Base-by-base conservation (phyloP, 2,329 filamentous ascomycete genomes). In the Ascocoryne sarcoides region DNA sequence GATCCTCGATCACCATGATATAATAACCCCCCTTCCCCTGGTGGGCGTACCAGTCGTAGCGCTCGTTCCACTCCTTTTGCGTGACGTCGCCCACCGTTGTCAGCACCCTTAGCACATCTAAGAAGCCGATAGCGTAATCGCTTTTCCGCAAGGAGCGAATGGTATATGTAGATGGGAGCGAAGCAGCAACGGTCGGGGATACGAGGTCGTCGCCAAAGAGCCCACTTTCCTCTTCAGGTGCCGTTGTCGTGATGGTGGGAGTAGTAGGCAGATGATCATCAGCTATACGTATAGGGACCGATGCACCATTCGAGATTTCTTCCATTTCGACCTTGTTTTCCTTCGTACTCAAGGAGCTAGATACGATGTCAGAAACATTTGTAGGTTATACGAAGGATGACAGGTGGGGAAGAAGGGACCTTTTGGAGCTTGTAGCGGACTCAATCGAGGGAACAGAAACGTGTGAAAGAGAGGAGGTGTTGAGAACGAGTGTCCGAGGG, bases 61-160 rank as follows among this genome's bases (percentile, higher is more conserved):
- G 80, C 59, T 82, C 71, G 53, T 79, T 73, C 70, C 90, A 96
- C 45, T 77, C 72, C 44, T 77, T 74, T 60, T 84, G 74, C 35
- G 71, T 74, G 52, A 95, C 82, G 46, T 95, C 87, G 48, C 92
- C 92, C 17, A 96, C 90, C 5, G 85, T 92, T 2, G 92, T 96
- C 55, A 98, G 71, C 28, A 95, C 88, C 33, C 87, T 79, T 49
- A 98, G 70, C 45, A 92, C 90, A 59, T 95, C 87, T 53, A 98
- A 79, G 63, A 95, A 95, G 48, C 88, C 88, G 23, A 72, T 73
- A 42, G 75, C 67, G 65, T 82, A 95, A 66, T 98, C 92, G 54
- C 72, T 73, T 52, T 76, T 76, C 54, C 82, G 77, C 36, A 96
- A 72, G 0, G 90, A 79, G 18, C 92, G 87, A 58, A 94, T 75